phyloP scores from a whole-genome alignment of 2,329 filamentous ascomycete species.

The Aaosphaeria arxii region DNA sequence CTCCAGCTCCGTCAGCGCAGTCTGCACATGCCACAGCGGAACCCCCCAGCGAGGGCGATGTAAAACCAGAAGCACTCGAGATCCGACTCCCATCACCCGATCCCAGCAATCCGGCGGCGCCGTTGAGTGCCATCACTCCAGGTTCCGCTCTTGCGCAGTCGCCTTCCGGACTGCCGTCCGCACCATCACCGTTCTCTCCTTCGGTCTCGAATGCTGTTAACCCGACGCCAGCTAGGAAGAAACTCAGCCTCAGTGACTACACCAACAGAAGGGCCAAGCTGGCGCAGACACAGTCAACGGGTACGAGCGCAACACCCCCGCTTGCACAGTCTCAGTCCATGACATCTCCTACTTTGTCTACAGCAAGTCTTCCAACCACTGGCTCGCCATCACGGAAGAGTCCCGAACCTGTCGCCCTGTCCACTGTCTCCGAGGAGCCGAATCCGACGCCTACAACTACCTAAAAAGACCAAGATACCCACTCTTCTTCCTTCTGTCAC shows the following conservation, averaged over 20 bases:
- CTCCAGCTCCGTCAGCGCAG: constrained; percentile 1
- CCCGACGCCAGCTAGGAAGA: constrained; percentile 45
- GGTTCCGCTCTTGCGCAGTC: constrained; percentile 27
- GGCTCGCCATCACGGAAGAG: constrained; percentile 25
- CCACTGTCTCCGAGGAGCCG: constrained; percentile 24
- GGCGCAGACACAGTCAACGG: constrained; percentile 24
- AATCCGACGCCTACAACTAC: constrained; percentile 11
- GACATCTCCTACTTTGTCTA: constrained; percentile 31
- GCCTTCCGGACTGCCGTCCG: constrained; percentile 13
- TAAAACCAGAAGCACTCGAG: constrained; percentile 16
- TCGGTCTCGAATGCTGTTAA: constrained; percentile 42
- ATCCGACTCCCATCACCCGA: constrained; percentile 29
- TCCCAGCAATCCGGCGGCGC: constrained; percentile 14
- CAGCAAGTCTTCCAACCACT: constrained; percentile 26
- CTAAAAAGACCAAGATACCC: not conserved
- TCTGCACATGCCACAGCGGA: constrained; percentile 10
- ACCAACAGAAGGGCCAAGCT: constrained; percentile 43
- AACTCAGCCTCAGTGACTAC: constrained; percentile 52
- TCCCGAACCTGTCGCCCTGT: constrained; percentile 18
- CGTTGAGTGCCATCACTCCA: constrained; percentile 18
- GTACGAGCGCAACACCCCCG: constrained; percentile 19
- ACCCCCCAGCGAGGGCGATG: constrained; percentile 1
- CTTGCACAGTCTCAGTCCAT: constrained; percentile 20
- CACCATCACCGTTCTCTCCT: constrained; percentile 33
- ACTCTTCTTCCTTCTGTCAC: not conserved